Evolutionary conservation across 306 rosid genomes (phyloP).

Genomic region (Argentina anserina): DNA sequence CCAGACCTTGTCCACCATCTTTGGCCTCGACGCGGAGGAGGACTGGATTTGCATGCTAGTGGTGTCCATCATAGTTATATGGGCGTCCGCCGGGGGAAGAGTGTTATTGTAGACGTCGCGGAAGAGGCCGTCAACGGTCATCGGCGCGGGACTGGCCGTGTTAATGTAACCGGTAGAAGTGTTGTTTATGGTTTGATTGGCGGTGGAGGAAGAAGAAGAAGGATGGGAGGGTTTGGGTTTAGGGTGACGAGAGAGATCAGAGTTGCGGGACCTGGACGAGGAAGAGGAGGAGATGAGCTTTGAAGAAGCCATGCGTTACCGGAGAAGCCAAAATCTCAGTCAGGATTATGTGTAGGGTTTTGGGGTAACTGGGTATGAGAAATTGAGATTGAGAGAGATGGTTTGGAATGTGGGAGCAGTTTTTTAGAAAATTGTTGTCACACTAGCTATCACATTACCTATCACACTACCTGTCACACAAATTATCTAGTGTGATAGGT

Average conservation of each 20-base stretch:
- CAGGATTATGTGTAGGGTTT: background rate
- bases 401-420: background rate
- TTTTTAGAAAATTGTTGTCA: too few species aligned
- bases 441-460: too few species aligned
- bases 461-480: too few species aligned
- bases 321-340: slow-evolving; percentile 13
- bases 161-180: background rate
- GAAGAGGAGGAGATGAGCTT: slow-evolving; percentile 51
- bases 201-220: slow-evolving; percentile 13
- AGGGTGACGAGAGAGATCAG: slow-evolving; percentile 49
- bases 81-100: slow-evolving; percentile 36
- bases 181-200: slow-evolving; percentile 8
- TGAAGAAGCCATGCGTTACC: slow-evolving; percentile 55
- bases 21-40: slow-evolving; percentile 21
- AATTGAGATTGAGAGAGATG: too few species aligned
- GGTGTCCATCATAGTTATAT: slow-evolving; percentile 39
- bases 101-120: slow-evolving; percentile 27
- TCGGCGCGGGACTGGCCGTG: slow-evolving; percentile 17
- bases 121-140: slow-evolving; percentile 49
- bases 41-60: slow-evolving; percentile 2
- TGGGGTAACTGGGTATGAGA: background rate
- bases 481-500: too few species aligned
- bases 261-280: slow-evolving; percentile 44
- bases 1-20: slow-evolving; percentile 85
- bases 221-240: slow-evolving; percentile 20